Evolutionary conservation across 2,329 filamentous ascomycete species (phyloP).

Genomic region (Ceratocystis destructans): DNA sequence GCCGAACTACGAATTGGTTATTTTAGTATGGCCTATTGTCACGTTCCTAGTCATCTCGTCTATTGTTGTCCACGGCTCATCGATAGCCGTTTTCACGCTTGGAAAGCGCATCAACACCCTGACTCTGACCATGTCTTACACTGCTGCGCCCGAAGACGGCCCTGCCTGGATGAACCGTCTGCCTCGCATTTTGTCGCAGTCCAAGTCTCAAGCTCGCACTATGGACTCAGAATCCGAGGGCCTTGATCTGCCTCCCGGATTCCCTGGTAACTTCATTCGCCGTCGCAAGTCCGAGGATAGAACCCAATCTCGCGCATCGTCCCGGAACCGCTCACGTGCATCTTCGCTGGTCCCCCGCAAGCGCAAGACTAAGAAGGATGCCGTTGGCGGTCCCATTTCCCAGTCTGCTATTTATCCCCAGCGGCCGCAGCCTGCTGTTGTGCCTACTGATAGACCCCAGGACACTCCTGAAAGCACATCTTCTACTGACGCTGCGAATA

Average conservation of each 20-base stretch:
- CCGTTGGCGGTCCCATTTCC: constrained; percentile 70
- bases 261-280: constrained; percentile 65
- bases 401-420: constrained; percentile 78
- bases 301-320: constrained; percentile 15
- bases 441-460: constrained; percentile 1
- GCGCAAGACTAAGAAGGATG: constrained; percentile 50
- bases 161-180: constrained; percentile 91
- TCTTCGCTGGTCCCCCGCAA: constrained; percentile 39
- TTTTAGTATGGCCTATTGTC: constrained; percentile 88
- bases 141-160: constrained; percentile 72
- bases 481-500: constrained; percentile 9
- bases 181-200: constrained; percentile 52
- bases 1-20: constrained; percentile 55
- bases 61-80: constrained; percentile 94
- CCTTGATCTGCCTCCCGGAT: constrained; percentile 49
- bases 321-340: constrained; percentile 18
- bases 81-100: constrained; percentile 90
- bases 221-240: constrained; percentile 62
- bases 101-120: constrained; percentile 97
- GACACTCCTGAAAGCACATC: constrained; percentile 1
- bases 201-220: constrained; percentile 73
- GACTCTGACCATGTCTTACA: constrained; percentile 92
- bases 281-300: constrained; percentile 32
- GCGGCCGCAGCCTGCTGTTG: constrained; percentile 12
- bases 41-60: constrained; percentile 89